A percentile compares a stretch with the other conserved stretches of the same genome.
Conservation (phyloP, 495 filamentous ascomycete species). For the Pyrenula massariospora region DNA sequence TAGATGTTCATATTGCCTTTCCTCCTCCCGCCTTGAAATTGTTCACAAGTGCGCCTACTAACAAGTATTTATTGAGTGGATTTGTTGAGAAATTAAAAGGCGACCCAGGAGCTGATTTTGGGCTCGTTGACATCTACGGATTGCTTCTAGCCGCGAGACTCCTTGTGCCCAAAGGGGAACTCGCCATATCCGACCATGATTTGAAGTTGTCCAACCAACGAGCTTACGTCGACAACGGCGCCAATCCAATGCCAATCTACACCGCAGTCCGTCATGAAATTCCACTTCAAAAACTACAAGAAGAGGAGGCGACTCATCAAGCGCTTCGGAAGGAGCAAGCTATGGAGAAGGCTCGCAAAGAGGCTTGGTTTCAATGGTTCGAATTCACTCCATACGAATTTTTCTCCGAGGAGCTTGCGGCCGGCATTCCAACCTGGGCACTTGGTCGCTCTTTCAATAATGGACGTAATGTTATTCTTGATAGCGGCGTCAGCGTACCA, state of each 20-base stretch:
- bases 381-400: constrained; percentile 94
- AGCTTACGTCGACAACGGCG: constrained; percentile 57
- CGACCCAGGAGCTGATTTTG: constrained; percentile 68
- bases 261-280: constrained; percentile 93
- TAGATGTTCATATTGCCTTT: constrained; percentile 83
- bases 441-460: constrained; percentile 70
- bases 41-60: constrained; percentile 72
- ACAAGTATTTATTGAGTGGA: constrained; percentile 81
- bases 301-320: constrained; percentile 17
- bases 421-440: constrained; percentile 91
- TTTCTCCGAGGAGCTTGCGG: constrained; percentile 82
- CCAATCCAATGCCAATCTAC: constrained; percentile 85
- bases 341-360: constrained; percentile 53
- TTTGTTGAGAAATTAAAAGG: constrained; percentile 82
- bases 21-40: constrained; percentile 70
- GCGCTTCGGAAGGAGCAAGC: constrained; percentile 30
- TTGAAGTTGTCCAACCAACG: constrained; percentile 83
- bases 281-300: constrained; percentile 42
- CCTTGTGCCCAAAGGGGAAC: constrained; percentile 73
- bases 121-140: constrained; percentile 87
- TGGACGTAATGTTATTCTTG: constrained; percentile 48
- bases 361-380: constrained; percentile 98
- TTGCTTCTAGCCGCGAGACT: constrained; percentile 71
- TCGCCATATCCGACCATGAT: constrained; percentile 61
- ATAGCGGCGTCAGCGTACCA: constrained; percentile 52